Evolutionary conservation across 2,329 filamentous ascomycete genomes (phyloP).

Genomic region (Paramyrothecium sp.): DNA sequence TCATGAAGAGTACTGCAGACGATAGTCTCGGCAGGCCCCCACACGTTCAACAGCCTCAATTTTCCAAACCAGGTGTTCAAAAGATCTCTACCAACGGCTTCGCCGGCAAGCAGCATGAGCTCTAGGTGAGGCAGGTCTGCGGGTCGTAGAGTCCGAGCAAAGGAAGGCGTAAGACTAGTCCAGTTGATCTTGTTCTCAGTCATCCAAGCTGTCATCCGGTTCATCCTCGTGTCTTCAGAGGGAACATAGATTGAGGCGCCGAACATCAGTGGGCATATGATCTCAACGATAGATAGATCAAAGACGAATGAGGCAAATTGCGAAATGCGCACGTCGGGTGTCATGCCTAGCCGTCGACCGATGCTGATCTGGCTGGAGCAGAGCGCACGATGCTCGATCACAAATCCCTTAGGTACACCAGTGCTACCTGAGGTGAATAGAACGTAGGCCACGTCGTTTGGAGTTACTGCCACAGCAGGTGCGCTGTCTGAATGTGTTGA

Average conservation of each 20-base stretch:
- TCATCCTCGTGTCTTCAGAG: conserved; percentile 5
- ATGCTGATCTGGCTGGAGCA: background rate
- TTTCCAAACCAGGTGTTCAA: conserved; percentile 7
- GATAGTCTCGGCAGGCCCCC: conserved; percentile 7
- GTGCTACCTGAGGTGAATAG: conserved; percentile 17
- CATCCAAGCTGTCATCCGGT: conserved; percentile 5
- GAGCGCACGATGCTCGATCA: conserved; percentile 11
- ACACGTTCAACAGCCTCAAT: conserved; percentile 9
- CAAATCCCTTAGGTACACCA: conserved; percentile 13
- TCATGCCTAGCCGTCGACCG: background rate
- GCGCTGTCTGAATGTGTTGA: background rate
- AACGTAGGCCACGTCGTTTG: conserved; percentile 3
- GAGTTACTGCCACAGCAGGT: background rate
- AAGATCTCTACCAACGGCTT: conserved; percentile 4
- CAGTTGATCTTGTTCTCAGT: background rate
- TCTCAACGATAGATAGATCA: conserved; percentile 7
- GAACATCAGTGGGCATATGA: conserved; percentile 5
- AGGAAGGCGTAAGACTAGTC: conserved; percentile 7
- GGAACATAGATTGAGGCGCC: conserved; percentile 12
- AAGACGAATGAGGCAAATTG: conserved; percentile 11
- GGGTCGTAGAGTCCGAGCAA: conserved; percentile 4
- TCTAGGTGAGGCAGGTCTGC: conserved; percentile 7
- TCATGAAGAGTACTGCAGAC: conserved; percentile 3
- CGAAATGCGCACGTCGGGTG: conserved; percentile 1
- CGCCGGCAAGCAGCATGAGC: conserved; percentile 8